A percentile compares a stretch with the other conserved stretches of the same genome.
These are phyloP conservation scores for Beauveria australis DNA, from an alignment of 2,329 filamentous ascomycete genomes.

Conservation along the genomic window DNA sequence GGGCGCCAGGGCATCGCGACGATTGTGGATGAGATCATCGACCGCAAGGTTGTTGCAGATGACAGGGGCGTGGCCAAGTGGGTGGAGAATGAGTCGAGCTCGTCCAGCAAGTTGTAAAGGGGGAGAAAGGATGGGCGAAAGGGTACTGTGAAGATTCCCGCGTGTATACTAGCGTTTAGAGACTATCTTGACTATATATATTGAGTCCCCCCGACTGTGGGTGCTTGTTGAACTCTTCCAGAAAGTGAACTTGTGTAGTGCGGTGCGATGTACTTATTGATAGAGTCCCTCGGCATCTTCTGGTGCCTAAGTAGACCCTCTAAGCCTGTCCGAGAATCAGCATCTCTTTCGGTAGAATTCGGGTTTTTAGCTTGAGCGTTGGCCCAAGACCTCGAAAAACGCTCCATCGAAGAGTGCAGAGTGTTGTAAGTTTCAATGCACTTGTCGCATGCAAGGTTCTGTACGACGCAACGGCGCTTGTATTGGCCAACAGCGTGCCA, in stretches of 20 bases:
- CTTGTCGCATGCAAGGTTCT: not conserved
- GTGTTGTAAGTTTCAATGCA: too few species aligned
- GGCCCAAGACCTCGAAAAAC: too few species aligned
- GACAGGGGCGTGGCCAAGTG: conserved; percentile 35
- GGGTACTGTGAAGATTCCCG: not conserved
- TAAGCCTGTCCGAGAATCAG: too few species aligned
- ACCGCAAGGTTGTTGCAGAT: conserved; percentile 48
- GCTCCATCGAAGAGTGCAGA: too few species aligned
- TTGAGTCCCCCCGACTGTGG: not conserved
- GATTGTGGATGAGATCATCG: conserved; percentile 61
- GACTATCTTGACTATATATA: not conserved
- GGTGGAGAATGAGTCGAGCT: conserved; percentile 21
- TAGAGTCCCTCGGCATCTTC: too few species aligned
- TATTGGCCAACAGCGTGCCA: not conserved
- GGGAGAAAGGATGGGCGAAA: not conserved
- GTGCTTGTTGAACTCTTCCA: not conserved
- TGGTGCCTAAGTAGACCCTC: too few species aligned
- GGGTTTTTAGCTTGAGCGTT: too few species aligned
- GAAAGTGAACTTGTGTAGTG: not conserved
- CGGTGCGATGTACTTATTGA: too few species aligned
- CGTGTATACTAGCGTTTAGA: conserved; percentile 12
- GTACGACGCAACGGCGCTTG: not conserved
- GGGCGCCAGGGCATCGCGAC: conserved; percentile 61
- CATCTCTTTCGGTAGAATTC: too few species aligned
- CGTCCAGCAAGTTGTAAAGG: conserved; percentile 25